Conservation (phyloP, 257 asterid species). For the Nicotiana noctiflora region DNA sequence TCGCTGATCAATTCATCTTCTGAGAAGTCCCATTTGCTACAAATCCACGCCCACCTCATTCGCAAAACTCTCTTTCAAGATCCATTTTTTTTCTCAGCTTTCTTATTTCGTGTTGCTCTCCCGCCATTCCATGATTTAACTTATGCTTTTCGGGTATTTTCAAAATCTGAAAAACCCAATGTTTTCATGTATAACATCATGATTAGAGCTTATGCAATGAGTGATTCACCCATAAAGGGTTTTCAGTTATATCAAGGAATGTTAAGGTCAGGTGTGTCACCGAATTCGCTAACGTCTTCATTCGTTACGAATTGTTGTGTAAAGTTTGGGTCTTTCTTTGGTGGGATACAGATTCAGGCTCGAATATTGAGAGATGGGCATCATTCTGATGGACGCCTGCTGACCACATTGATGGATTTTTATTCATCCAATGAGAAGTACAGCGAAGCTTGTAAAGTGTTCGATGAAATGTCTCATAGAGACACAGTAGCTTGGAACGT, state of each 20-base stretch:
- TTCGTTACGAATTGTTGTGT: constrained; percentile 56
- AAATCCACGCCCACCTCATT: constrained; percentile 60
- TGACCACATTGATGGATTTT: constrained; percentile 67
- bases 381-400: constrained; percentile 37
- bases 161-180: constrained; percentile 39
- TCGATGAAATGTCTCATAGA: constrained; percentile 57
- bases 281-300: constrained; percentile 48
- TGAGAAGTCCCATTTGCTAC: constrained; percentile 41
- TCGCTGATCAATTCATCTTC: constrained; percentile 53
- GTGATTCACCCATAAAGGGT: constrained; percentile 42
- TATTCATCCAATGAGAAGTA: constrained; percentile 44
- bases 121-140: constrained; percentile 47
- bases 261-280: constrained; percentile 35
- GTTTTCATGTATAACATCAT: constrained; percentile 44
- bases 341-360: constrained; percentile 59
- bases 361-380: constrained; percentile 51
- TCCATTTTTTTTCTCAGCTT: constrained; percentile 45
- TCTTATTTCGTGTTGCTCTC: constrained; percentile 48
- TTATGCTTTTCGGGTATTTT: constrained; percentile 42
- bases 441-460: constrained; percentile 49
- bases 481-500: constrained; percentile 76
- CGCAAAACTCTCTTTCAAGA: constrained; percentile 39
- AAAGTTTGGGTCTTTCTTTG: constrained; percentile 34
- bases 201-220: constrained; percentile 57
- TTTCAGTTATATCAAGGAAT: constrained; percentile 39